These are phyloP conservation scores for Neurospora sp. DNA, from an alignment of 495 filamentous ascomycete species.

Conservation along the genomic window DNA sequence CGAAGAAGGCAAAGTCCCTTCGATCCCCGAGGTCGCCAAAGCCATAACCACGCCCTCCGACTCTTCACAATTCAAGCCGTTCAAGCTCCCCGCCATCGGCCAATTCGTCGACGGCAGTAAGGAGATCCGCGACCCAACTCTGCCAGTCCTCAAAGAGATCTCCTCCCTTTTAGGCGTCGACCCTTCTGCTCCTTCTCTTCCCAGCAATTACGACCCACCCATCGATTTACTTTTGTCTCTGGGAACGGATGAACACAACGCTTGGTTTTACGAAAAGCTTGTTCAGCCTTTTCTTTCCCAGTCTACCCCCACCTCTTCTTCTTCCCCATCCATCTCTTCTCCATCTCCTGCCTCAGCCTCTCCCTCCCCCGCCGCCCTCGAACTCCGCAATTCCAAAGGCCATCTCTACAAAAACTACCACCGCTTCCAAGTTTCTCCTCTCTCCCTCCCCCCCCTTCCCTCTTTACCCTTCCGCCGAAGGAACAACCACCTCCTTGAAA, in stretches of 20 bases:
- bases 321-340: not conserved
- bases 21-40: constrained; percentile 25
- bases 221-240: constrained; percentile 22
- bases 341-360: too few species aligned
- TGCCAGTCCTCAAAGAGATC: constrained; percentile 22
- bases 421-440: constrained; percentile 16
- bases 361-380: not conserved
- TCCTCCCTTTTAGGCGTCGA: constrained; percentile 11
- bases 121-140: constrained; percentile 22
- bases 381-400: constrained; percentile 10
- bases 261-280: constrained; percentile 24
- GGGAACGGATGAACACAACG: constrained; percentile 24
- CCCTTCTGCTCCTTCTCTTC: not conserved
- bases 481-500: constrained; percentile 13
- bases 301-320: not conserved
- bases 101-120: constrained; percentile 28
- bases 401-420: constrained; percentile 17
- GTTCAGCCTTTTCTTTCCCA: not conserved
- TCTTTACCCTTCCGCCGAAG: constrained; percentile 17
- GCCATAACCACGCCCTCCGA: constrained; percentile 22
- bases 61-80: constrained; percentile 21
- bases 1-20: constrained; percentile 8
- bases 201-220: constrained; percentile 4
- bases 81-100: constrained; percentile 19
- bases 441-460: not conserved